phyloP scores from a whole-genome alignment of 441 rosid genomes.

The Erodium chrysanthum region DNA sequence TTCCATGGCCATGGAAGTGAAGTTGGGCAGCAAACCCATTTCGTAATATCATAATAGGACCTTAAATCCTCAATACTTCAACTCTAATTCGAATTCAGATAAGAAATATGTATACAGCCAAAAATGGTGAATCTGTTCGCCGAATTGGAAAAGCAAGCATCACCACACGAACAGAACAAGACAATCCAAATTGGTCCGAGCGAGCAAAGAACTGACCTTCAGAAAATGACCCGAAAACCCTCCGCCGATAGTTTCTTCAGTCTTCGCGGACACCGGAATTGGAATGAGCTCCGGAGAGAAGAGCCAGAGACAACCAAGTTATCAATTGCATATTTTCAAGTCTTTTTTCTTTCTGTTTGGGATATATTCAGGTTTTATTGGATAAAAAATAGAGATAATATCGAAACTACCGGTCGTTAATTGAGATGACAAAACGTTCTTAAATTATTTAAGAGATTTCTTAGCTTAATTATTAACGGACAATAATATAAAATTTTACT shows the following conservation, averaged over 20 bases:
- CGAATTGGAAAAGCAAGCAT: neutral
- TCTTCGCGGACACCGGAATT: neutral
- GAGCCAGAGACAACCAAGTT: too few relatives aligned
- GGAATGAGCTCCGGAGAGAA: neutral
- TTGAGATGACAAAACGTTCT: too few relatives aligned
- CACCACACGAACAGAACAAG: neutral
- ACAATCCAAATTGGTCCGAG: neutral
- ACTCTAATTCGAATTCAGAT: constrained; percentile 21
- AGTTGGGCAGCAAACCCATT: constrained; percentile 24
- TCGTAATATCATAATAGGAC: constrained; percentile 21
- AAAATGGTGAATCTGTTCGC: neutral
- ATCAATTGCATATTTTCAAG: too few relatives aligned
- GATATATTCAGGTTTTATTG: too few relatives aligned
- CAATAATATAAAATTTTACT: too few relatives aligned
- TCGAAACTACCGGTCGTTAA: too few relatives aligned
- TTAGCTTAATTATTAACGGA: too few relatives aligned
- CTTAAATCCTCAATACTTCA: constrained; percentile 29
- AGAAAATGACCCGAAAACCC: neutral
- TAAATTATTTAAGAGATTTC: too few relatives aligned
- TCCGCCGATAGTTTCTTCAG: neutral
- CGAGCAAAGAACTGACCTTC: neutral
- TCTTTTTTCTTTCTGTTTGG: too few relatives aligned
- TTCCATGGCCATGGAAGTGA: constrained; percentile 15
- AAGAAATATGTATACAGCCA: neutral
- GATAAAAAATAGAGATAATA: too few relatives aligned